Conservation (phyloP, 306 rosid species). For the Fagus crenata region DNA sequence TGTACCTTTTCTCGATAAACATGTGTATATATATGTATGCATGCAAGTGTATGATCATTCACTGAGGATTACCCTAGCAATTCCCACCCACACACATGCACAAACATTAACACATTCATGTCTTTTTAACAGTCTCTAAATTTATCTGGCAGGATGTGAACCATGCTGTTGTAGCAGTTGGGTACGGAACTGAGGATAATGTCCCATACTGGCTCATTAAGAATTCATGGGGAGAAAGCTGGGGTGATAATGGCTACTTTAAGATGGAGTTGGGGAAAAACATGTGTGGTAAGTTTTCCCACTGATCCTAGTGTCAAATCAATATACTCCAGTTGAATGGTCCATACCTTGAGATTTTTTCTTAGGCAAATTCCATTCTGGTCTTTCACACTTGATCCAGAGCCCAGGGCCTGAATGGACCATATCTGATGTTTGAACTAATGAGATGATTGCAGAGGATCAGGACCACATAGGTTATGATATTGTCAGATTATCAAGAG, state of each 20-base stretch:
- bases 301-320: neutral
- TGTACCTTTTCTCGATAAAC: too few relatives aligned
- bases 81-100: neutral
- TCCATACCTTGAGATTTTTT: neutral
- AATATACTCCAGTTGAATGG: neutral
- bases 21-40: too few relatives aligned
- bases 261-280: conserved; percentile 96
- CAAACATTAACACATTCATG: neutral
- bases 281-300: conserved; percentile 82
- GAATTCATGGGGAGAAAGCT: conserved; percentile 82
- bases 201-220: conserved; percentile 84
- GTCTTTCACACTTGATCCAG: neutral
- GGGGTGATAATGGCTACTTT: conserved; percentile 95
- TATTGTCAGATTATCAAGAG: neutral
- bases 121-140: conserved; percentile 20
- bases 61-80: too few relatives aligned
- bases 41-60: too few relatives aligned
- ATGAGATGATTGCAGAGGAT: neutral
- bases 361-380: neutral
- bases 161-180: conserved; percentile 96
- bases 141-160: conserved; percentile 81
- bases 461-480: too few relatives aligned
- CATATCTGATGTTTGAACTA: neutral
- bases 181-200: conserved; percentile 78
- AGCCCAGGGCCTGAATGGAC: neutral